Evolutionary conservation across 78 protist species (phyloP).

Genomic region (Mastigamoeba balamuthi): DNA sequence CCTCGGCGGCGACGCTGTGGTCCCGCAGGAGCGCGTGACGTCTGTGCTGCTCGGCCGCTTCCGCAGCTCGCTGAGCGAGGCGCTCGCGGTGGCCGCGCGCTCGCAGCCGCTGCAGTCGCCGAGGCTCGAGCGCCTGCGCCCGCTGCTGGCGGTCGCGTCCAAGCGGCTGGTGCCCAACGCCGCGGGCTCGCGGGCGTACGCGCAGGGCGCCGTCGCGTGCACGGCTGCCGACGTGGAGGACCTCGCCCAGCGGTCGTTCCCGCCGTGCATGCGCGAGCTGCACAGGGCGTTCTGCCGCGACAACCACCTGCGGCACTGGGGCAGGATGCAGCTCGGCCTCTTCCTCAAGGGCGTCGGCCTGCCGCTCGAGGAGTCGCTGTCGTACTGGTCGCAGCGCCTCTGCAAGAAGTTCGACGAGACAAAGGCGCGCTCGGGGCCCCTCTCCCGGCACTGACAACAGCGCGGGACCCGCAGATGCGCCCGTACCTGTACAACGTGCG

Average conservation of each 20-base stretch:
- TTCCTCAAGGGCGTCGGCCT: conserved; percentile 7
- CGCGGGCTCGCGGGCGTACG: background rate
- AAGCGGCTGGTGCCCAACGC: no score
- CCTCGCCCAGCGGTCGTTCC: conserved; percentile 22
- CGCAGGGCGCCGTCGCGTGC: background rate
- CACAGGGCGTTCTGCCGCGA: background rate
- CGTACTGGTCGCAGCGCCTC: background rate
- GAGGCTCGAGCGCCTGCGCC: background rate
- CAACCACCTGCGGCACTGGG: conserved; percentile 32
- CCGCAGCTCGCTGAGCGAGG: background rate
- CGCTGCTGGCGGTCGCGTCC: background rate
- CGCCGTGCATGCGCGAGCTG: conserved; percentile 31
- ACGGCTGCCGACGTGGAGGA: background rate
- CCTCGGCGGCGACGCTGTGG: background rate
- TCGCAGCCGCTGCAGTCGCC: background rate
- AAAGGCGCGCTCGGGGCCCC: background rate
- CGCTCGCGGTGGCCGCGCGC: background rate
- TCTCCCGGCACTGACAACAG: background rate
- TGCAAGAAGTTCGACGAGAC: conserved; percentile 30
- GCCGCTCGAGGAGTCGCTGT: background rate
- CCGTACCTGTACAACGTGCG: conserved; percentile 24
- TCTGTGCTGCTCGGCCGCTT: background rate
- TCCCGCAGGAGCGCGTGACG: background rate
- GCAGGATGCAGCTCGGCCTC: conserved; percentile 35
- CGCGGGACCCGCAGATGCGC: conserved; percentile 7